These are phyloP conservation scores for Kwoniella sp. DNA, from an alignment of 768 basidiomycete species.

Conservation along the genomic window DNA sequence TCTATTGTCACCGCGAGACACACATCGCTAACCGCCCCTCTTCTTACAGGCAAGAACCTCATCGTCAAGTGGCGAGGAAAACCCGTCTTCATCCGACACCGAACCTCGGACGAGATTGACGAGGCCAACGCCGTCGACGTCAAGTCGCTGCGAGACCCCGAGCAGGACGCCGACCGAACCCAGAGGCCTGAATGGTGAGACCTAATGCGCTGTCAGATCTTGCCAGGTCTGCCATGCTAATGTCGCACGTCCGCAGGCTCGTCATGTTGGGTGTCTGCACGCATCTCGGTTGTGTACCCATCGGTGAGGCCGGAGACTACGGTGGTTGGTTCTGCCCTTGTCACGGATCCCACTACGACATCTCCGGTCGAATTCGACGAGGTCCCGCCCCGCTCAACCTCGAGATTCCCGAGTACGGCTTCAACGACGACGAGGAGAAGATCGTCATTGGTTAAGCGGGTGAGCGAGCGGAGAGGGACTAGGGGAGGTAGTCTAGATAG, in stretches of 20 bases:
- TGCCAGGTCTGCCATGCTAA: background rate
- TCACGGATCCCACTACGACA: constrained; percentile 93
- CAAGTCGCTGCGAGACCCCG: constrained; percentile 85
- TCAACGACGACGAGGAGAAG: constrained; percentile 83
- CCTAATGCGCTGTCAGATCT: background rate
- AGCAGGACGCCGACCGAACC: constrained; percentile 78
- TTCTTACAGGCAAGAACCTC: constrained; percentile 42
- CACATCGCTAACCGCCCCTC: background rate
- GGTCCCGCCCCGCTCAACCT: constrained; percentile 97
- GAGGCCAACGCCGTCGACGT: constrained; percentile 82
- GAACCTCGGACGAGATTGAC: constrained; percentile 82
- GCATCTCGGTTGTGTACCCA: constrained; percentile 96
- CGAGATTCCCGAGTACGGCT: constrained; percentile 82
- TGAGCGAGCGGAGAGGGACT: too few relatives aligned
- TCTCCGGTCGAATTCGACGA: constrained; percentile 91
- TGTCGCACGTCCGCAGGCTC: constrained; percentile 41
- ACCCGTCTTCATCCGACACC: constrained; percentile 98
- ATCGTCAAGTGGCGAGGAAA: constrained; percentile 89
- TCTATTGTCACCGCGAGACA: background rate
- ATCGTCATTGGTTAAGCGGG: constrained; percentile 75
- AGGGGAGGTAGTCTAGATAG: too few relatives aligned
- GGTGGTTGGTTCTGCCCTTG: constrained; percentile 99
- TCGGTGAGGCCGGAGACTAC: constrained; percentile 93
- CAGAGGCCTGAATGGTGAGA: constrained; percentile 97
- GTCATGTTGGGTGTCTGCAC: constrained; percentile 61